Base-by-base conservation (phyloP, 1,284 basidiomycete genomes). In the Marasmius sp. region DNA sequence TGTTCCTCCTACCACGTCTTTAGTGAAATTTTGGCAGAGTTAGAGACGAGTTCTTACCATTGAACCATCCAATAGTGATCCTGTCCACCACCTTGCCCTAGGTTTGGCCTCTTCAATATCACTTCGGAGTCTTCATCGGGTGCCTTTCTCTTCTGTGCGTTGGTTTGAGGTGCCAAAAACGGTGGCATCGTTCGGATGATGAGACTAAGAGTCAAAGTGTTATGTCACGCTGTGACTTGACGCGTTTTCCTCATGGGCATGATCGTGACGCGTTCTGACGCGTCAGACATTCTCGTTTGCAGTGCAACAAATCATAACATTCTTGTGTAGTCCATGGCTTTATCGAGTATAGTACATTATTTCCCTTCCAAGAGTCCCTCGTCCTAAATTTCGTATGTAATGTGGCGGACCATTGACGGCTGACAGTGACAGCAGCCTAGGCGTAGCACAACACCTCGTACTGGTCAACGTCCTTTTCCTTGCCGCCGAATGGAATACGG, bases 1-100 rank as follows among this genome's bases (percentile, higher is more conserved):
- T 91, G 62, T 82, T 85, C 59, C 94, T 79, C 92, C 91, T 91
- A 33, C 9, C 16, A 8, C 18, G 16, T 37, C 27, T 34, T 20
- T 22, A 56, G 59, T 6, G 54, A 38, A 27, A 12, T 1, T 8
- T 41, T 7, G 16, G 45, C 12, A 11, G 3, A 16, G 37, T 33
- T 16, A 22, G 18, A 20, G 20, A 14, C 50, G 20, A 10, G 37
- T 5, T 34, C 14, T 47, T 49, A 64, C 62, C 62, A 64, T 51
- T 64, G 62, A 9, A 64, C 62, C 47, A 61, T 56, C 62, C 62
- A 64, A 43, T 61, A 64, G 22, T 49, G 52, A 39, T 60, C 52
- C 8, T 27, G 34, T 38, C 58, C 22, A 14, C 16, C 16, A 33
- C 37, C 27, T 22, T 12, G n/a, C 41, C 34, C 52, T 3, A 54